phyloP scores from a whole-genome alignment of 164 flowering plant species.

The Vitis amurensis region DNA sequence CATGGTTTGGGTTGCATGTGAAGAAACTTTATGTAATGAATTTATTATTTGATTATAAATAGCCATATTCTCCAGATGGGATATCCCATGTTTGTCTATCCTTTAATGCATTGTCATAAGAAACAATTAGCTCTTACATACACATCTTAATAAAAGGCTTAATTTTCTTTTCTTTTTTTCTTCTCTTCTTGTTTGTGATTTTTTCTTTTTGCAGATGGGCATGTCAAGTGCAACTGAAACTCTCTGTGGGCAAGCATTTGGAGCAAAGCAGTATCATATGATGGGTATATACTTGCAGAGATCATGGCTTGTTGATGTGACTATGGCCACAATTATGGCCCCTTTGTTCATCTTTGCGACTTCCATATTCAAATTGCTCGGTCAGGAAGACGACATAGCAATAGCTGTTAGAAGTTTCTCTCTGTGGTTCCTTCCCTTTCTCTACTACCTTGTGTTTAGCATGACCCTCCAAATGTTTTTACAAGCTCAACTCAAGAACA shows the following conservation, averaged over 20 bases:
- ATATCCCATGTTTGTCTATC: too few species aligned
- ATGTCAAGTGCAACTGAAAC: slow-evolving; percentile 8
- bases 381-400: slow-evolving; percentile 36
- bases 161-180: too few species aligned
- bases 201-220: background rate
- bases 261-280: slow-evolving; percentile 42
- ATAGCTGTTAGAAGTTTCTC: slow-evolving; percentile 28
- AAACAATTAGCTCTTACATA: too few species aligned
- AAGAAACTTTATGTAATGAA: too few species aligned
- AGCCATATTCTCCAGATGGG: too few species aligned
- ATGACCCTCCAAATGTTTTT: slow-evolving; percentile 47
- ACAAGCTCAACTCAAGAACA: slow-evolving; percentile 47
- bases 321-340: slow-evolving; percentile 21
- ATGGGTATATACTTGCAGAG: slow-evolving; percentile 51
- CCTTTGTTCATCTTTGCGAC: slow-evolving; percentile 38
- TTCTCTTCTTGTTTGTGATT: background rate
- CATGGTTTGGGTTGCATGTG: too few species aligned
- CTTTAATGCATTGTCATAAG: too few species aligned
- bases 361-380: slow-evolving; percentile 29
- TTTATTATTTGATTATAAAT: too few species aligned
- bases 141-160: too few species aligned
- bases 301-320: slow-evolving; percentile 39
- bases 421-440: slow-evolving; percentile 37
- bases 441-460: slow-evolving; percentile 35
- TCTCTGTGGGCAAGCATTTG: slow-evolving; percentile 26